These are phyloP conservation scores for Peronospora tabacina DNA, from an alignment of 352 stramenopile species.

Conservation along the genomic window DNA sequence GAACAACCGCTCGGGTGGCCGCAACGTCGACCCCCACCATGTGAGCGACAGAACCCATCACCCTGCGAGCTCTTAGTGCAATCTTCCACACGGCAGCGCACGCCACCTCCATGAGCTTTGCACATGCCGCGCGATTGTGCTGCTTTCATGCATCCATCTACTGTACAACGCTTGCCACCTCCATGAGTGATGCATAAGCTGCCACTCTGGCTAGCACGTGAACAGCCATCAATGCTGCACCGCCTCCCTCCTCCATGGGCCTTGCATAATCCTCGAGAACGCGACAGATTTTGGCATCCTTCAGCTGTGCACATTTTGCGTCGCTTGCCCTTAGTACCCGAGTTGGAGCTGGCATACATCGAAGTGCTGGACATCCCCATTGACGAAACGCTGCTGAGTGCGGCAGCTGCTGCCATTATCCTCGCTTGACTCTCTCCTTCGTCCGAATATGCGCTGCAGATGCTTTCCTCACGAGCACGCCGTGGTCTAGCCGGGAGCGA, in stretches of 20 bases:
- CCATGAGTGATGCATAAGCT: slow-evolving; percentile 80
- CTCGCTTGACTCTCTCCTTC: slow-evolving; percentile 28
- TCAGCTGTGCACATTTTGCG: slow-evolving; percentile 77
- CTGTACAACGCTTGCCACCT: slow-evolving; percentile 75
- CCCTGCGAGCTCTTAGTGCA: slow-evolving; percentile 78
- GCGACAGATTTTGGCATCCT: slow-evolving; percentile 68
- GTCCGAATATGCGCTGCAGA: slow-evolving; percentile 24
- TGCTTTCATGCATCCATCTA: slow-evolving; percentile 70
- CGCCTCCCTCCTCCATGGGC: slow-evolving; percentile 63
- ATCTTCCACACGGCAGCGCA: slow-evolving; percentile 76
- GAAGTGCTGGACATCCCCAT: slow-evolving; percentile 15
- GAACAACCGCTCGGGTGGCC: slow-evolving; percentile 62
- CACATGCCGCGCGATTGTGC: slow-evolving; percentile 78
- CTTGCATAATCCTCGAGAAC: slow-evolving; percentile 72
- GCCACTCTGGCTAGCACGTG: slow-evolving; percentile 67
- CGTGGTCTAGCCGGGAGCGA: slow-evolving; percentile 17
- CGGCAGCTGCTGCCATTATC: slow-evolving; percentile 21
- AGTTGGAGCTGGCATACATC: slow-evolving; percentile 6
- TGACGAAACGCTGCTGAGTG: slow-evolving; percentile 26
- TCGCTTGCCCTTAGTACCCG: slow-evolving; percentile 48
- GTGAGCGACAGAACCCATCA: slow-evolving; percentile 75
- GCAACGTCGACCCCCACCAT: slow-evolving; percentile 64
- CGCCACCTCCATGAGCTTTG: slow-evolving; percentile 73
- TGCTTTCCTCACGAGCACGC: slow-evolving; percentile 28
- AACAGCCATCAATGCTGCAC: slow-evolving; percentile 75